Conservation (phyloP, 192 early-diverging fungal species). For the Pilaira anomala region DNA sequence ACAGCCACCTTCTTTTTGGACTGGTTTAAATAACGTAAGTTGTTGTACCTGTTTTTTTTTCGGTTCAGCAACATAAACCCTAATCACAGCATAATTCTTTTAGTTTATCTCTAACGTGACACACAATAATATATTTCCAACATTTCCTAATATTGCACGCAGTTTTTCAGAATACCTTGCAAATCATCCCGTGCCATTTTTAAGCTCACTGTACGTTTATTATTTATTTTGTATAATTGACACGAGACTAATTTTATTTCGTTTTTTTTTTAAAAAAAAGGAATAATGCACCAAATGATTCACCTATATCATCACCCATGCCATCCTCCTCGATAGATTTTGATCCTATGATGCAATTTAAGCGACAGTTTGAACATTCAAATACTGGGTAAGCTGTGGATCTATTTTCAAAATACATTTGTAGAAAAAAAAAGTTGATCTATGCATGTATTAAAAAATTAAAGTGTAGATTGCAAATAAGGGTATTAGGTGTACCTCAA, state of each 20-base stretch:
- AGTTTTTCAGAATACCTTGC: constrained; percentile 36
- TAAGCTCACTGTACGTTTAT: constrained; percentile 12
- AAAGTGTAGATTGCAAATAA: constrained; percentile 29
- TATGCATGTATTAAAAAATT: background rate
- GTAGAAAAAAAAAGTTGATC: background rate
- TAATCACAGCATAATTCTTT: background rate
- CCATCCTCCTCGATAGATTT: constrained; percentile 1
- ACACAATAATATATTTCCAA: constrained; percentile 28
- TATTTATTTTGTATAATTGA: background rate
- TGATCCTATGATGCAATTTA: background rate
- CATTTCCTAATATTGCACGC: constrained; percentile 30
- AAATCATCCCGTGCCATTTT: constrained; percentile 23
- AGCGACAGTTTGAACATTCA: constrained; percentile 4
- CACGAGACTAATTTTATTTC: background rate
- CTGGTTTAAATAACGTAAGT: constrained; percentile 32
- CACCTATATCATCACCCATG: background rate
- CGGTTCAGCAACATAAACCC: background rate
- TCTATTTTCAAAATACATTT: background rate
- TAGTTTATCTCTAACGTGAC: constrained; percentile 32
- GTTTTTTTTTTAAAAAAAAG: background rate
- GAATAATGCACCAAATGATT: background rate
- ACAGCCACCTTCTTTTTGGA: constrained; percentile 17
- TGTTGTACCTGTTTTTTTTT: background rate
- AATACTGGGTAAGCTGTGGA: background rate
- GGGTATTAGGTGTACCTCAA: constrained; percentile 45